Base-by-base conservation (phyloP, 805 yeast species). In the Saccharomycopsis schoenii region DNA sequence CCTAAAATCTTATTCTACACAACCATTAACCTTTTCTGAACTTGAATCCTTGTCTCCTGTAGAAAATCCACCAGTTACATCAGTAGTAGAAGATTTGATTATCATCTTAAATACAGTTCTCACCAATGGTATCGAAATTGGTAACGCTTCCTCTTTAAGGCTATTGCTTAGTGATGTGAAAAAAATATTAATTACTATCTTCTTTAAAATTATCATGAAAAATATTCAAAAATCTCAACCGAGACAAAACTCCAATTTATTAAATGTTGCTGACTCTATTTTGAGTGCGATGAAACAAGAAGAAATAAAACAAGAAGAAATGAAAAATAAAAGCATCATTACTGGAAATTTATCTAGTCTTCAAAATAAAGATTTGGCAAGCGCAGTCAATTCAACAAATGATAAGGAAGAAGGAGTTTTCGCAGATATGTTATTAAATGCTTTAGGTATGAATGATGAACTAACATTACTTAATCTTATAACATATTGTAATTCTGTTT, bases 41-140 rank as follows among this genome's bases (percentile, higher is more conserved):
- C 56, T 50, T 29, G 60, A 55, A 19, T 55, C 55, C n/a, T 47
- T 61, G 3, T 54, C 70, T 4, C 69, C 76, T 40, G 83, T 85
- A 1, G 84, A 81, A 50, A 84, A 80, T 37, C 76, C 85, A 4
- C 93, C 92, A 1, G 82, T 87, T 4, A 83, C 96, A 0, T 89
- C 97, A 0, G 84, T 89, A 24, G 83, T 92, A 25, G 99, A 94
- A 67, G 99, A 94, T 70, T 74, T 89, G 40, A 80, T 89, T 34
- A 77, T 90, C 66, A 83, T 91, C 9, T 73, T 92, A 55, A 87
- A 89, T 67, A 82, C 84, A 42, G 78, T 88, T 17, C 70, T 91
- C 41, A 74, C 83, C 25, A 86, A 85, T 62, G 77, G 84, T 1
- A 75, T 91, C 12, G 85, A 88, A 55, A 81, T 96, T 0, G 96